Evolutionary conservation across 805 yeast species (phyloP).

Genomic region (Hanseniaspora singularis): DNA sequence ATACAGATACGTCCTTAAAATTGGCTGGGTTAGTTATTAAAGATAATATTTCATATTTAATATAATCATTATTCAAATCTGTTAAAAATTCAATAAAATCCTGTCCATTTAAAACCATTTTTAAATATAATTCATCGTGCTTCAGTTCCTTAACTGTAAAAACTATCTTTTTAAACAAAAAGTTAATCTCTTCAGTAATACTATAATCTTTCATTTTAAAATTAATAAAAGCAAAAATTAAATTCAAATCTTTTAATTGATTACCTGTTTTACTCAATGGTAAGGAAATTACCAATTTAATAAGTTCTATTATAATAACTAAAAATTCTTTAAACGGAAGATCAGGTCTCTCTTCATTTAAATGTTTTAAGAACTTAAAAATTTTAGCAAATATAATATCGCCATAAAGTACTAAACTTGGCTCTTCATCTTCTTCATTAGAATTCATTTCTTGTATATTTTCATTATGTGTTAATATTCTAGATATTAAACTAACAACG

Average conservation of each 20-base stretch:
- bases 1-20: neutral
- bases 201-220: constrained; percentile 31
- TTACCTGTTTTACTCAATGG: constrained; percentile 46
- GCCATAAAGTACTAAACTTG: constrained; percentile 12
- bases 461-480: constrained; percentile 33
- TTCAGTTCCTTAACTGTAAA: constrained; percentile 1
- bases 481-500: constrained; percentile 56
- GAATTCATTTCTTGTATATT: constrained; percentile 7
- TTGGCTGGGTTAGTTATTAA: neutral
- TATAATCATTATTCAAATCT: neutral
- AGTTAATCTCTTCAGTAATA: constrained; percentile 15
- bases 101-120: neutral
- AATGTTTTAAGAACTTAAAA: constrained; percentile 49
- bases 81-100: constrained; percentile 11
- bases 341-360: constrained; percentile 49
- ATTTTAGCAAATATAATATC: constrained; percentile 47
- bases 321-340: constrained; percentile 57
- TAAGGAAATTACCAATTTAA: constrained; percentile 50
- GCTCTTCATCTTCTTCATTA: neutral
- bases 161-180: constrained; percentile 7
- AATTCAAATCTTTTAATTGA: constrained; percentile 47
- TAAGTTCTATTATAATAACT: constrained; percentile 51
- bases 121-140: constrained; percentile 1
- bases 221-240: constrained; percentile 45
- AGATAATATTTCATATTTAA: constrained; percentile 11